Conservation (phyloP, 2,329 filamentous ascomycete species). For the Hypoxylon sp. region DNA sequence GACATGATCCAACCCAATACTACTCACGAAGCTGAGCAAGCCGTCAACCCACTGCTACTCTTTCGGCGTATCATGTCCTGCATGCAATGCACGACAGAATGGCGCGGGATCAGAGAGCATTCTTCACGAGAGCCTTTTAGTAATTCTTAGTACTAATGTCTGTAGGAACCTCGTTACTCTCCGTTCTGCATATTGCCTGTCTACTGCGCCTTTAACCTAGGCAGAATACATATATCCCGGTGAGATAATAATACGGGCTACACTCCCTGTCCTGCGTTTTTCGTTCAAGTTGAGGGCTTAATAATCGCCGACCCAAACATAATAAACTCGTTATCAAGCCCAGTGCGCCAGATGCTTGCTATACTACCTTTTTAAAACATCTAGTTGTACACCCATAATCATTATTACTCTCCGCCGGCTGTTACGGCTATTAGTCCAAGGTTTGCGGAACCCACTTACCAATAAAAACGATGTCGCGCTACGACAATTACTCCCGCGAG, state of each 20-base stretch:
- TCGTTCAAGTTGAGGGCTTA: conserved; percentile 15
- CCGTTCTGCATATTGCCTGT: conserved; percentile 26
- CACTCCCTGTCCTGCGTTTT: conserved; percentile 21
- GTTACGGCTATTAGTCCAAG: conserved; percentile 12
- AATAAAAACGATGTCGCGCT: conserved; percentile 48
- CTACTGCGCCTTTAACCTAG: conserved; percentile 34
- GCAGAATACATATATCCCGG: conserved; percentile 37
- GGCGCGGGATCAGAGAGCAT: conserved; percentile 34
- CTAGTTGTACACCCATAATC: conserved; percentile 10
- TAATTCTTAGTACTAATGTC: conserved; percentile 40
- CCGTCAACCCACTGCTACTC: conserved; percentile 35
- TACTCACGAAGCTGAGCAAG: conserved; percentile 8
- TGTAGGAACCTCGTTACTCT: conserved; percentile 7
- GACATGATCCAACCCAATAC: conserved; percentile 24
- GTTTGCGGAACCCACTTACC: conserved; percentile 23
- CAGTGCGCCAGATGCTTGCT: conserved; percentile 8
- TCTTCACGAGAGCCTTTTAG: conserved; percentile 32
- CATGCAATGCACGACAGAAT: conserved; percentile 35
- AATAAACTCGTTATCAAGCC: conserved; percentile 24
- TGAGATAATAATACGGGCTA: conserved; percentile 33
- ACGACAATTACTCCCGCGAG: conserved; percentile 47
- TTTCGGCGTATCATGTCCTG: conserved; percentile 40
- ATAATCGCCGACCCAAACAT: conserved; percentile 17
- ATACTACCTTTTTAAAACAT: conserved; percentile 20
- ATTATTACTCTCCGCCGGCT: conserved; percentile 7